phyloP scores from a whole-genome alignment of 78 protist species.

The Acrasis kona region DNA sequence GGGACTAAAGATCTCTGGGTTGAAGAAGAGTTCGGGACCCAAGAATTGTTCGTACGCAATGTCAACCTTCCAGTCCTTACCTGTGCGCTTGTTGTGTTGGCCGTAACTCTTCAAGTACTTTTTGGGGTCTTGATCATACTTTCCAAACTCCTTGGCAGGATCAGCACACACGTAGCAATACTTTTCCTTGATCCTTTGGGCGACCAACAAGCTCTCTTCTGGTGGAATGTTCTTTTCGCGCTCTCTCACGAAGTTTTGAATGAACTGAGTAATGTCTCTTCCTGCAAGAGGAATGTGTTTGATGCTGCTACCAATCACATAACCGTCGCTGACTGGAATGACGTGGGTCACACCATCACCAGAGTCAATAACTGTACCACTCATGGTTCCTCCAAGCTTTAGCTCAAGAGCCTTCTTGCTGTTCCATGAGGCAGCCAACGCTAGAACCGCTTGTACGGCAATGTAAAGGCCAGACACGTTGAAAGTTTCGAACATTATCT shows the following conservation, averaged over 20 bases:
- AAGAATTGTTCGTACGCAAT: conserved; percentile 98
- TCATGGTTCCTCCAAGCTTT: conserved; percentile 45
- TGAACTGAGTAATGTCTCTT: conserved; percentile 89
- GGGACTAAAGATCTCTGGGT: conserved; percentile 91
- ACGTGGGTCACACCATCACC: conserved; percentile 99
- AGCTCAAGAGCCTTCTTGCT: not conserved
- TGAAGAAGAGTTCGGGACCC: conserved; percentile 99
- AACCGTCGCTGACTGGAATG: conserved; percentile 97
- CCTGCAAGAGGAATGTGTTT: conserved; percentile 98
- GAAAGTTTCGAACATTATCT: conserved; percentile 98
- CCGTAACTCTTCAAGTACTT: conserved; percentile 56
- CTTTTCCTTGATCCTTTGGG: conserved; percentile 84
- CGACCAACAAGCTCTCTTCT: conserved; percentile 76
- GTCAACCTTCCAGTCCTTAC: conserved; percentile 49
- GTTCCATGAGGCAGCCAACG: conserved; percentile 90
- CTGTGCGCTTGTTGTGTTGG: not conserved
- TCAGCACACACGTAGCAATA: conserved; percentile 90
- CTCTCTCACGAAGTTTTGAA: conserved; percentile 90
- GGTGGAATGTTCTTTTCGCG: conserved; percentile 87
- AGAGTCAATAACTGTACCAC: conserved; percentile 98
- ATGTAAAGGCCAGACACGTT: conserved; percentile 96
- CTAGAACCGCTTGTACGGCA: conserved; percentile 99
- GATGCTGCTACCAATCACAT: conserved; percentile 91
- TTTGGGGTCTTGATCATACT: conserved; percentile 83
- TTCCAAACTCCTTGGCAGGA: conserved; percentile 82